A percentile compares a stretch with the other conserved stretches of the same genome.
Conservation (phyloP, 2,329 filamentous ascomycete species). For the Rutstroemia sp. region DNA sequence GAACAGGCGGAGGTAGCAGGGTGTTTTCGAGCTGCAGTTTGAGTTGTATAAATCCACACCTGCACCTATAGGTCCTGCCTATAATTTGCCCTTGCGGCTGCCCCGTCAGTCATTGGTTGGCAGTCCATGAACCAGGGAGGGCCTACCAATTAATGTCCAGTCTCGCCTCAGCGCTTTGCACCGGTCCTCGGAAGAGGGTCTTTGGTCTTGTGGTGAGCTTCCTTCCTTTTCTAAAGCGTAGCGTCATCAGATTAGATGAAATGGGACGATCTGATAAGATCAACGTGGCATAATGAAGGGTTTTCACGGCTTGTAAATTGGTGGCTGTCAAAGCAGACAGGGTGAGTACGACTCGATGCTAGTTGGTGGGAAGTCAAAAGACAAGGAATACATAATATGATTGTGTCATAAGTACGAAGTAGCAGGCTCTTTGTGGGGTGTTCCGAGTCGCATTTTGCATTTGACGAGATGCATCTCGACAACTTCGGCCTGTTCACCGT, state of each 20-base stretch:
- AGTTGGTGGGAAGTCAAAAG: background rate
- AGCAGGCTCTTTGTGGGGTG: background rate
- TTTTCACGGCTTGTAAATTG: background rate
- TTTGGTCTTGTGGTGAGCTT: background rate
- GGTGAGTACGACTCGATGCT: background rate
- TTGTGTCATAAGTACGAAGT: background rate
- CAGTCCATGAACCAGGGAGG: no score
- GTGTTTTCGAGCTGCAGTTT: no score
- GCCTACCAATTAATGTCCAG: no score
- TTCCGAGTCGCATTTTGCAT: background rate
- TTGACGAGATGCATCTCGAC: background rate
- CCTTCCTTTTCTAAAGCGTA: background rate
- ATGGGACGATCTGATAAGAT: conserved; percentile 1
- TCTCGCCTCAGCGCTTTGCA: no score
- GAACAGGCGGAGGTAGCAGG: background rate
- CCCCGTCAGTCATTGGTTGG: no score
- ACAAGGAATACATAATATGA: background rate
- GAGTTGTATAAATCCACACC: background rate
- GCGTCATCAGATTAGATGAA: conserved; percentile 1
- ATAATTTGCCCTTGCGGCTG: no score
- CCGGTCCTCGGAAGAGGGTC: background rate
- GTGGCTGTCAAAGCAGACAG: background rate
- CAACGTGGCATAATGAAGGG: background rate
- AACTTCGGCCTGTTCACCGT: background rate
- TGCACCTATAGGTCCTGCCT: no score